Evolutionary conservation across 1,139 yeast species (phyloP).

Genomic region (Eremothecium coryli): DNA sequence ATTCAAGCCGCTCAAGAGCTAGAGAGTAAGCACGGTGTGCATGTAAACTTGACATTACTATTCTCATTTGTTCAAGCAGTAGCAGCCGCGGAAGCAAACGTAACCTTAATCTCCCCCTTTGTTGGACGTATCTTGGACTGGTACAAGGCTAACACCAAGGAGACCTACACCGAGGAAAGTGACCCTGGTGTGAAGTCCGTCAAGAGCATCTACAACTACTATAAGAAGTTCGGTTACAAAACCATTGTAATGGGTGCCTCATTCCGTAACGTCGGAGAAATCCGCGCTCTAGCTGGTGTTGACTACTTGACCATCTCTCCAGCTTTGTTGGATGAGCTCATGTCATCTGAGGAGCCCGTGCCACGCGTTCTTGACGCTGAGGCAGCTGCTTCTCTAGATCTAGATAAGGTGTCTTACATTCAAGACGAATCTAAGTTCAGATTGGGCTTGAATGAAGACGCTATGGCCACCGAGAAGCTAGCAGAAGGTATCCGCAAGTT

Average conservation of each 20-base stretch:
- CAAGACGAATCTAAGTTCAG: slow-evolving; percentile 88
- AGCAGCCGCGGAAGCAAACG: slow-evolving; percentile 96
- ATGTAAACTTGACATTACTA: slow-evolving; percentile 89
- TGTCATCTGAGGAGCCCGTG: slow-evolving; percentile 66
- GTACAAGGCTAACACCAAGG: slow-evolving; percentile 93
- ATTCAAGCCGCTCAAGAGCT: slow-evolving; percentile 96
- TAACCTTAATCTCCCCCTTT: slow-evolving; percentile 94
- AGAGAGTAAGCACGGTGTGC: slow-evolving; percentile 83
- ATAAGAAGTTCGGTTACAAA: slow-evolving; percentile 92
- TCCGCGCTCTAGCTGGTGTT: slow-evolving; percentile 94
- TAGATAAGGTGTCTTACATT: slow-evolving; percentile 69
- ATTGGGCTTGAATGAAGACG: slow-evolving; percentile 86
- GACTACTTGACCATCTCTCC: slow-evolving; percentile 97
- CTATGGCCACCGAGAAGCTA: slow-evolving; percentile 97
- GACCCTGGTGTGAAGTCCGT: slow-evolving; percentile 98
- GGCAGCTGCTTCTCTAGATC: slow-evolving; percentile 43
- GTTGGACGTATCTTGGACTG: slow-evolving; percentile 99
- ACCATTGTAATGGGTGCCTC: slow-evolving; percentile 99
- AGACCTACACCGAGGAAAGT: slow-evolving; percentile 64
- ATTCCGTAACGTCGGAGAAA: slow-evolving; percentile 96
- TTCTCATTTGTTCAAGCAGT: slow-evolving; percentile 97
- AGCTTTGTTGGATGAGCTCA: slow-evolving; percentile 78
- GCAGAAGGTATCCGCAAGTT: slow-evolving; percentile 96
- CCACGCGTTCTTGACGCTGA: slow-evolving; percentile 69
- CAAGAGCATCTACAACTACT: slow-evolving; percentile 84